A percentile compares a stretch with the other conserved stretches of the same genome.
Conservation (phyloP, 129 eudicot species). For the Lonicera japonica region DNA sequence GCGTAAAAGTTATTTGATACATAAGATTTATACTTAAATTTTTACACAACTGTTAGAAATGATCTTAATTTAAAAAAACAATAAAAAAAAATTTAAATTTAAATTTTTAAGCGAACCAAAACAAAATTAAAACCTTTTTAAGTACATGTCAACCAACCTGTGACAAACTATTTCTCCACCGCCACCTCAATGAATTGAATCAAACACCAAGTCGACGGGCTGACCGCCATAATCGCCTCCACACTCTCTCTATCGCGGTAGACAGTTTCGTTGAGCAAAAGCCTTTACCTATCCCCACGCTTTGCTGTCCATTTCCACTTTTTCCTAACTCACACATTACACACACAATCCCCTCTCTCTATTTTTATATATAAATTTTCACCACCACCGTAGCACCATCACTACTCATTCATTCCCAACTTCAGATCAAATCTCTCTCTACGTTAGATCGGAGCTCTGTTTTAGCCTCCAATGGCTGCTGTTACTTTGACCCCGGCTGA, state of each 20-base stretch:
- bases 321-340: too few species aligned
- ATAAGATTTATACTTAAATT: too few species aligned
- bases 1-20: too few species aligned
- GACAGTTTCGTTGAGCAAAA: background rate
- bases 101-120: too few species aligned
- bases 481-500: constrained; percentile 47
- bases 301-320: background rate
- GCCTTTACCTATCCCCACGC: background rate
- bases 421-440: background rate
- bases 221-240: constrained; percentile 34
- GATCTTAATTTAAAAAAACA: too few species aligned
- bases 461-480: constrained; percentile 38
- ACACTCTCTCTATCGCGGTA: constrained; percentile 35
- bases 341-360: too few species aligned
- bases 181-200: constrained; percentile 1
- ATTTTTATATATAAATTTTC: background rate
- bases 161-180: too few species aligned
- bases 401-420: background rate
- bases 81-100: too few species aligned
- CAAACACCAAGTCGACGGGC: background rate
- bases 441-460: background rate
- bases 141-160: too few species aligned
- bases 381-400: too few species aligned
- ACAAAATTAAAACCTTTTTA: too few species aligned
- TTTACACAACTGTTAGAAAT: too few species aligned